Evolutionary conservation across 768 basidiomycete species (phyloP), one percentile per base, ranked within the genome.

Genomic region (Candolleomyces eurysporus): DNA sequence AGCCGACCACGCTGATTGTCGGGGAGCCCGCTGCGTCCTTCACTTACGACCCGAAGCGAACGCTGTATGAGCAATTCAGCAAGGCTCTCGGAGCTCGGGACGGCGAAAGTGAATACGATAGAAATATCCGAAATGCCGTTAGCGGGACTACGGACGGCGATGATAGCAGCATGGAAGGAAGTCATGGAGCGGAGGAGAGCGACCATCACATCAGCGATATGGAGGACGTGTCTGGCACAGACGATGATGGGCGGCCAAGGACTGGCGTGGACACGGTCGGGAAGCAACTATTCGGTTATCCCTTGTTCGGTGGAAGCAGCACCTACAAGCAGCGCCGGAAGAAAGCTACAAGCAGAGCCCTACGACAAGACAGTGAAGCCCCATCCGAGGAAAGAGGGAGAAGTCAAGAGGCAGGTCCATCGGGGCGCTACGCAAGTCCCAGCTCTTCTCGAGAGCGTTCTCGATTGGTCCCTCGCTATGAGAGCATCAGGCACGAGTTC

Each of bases 1-100:
- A 94, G 70, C 84, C 94, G 0, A 96, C 96, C 2, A 96, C 95
- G 2, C 70, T 78, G 43, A 74, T 82, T 55, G 64, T 78, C 19
- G 81, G 92, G 58, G 95, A 96, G 73, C 95, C 95, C 11, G 94
- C 94, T 1, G 74, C 87, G 19, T 92, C 91, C 17, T 96, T 97
- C 79, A 85, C 84, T 31, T 97, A 95, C 73, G 94, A 97, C 70
- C 84, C 90, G 13, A 91, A 89, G 67, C 82, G 89, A 64, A 88
- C 87, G 63, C 81, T 97, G 21, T 96, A 90, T 71, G 94, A 97
- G 67, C 94, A 97, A 69, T 96, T 96, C 74, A 86, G 77, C 67
- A 77, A 77, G 48, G 76, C 77, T 10, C 69, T 74, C 8, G 78
- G 77, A 5, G 76, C 69, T 5, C 67, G 73, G n/a, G 78, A 80